Evolutionary conservation across 164 flowering plant genomes (phyloP).

Genomic region (Tinospora cordifolia): DNA sequence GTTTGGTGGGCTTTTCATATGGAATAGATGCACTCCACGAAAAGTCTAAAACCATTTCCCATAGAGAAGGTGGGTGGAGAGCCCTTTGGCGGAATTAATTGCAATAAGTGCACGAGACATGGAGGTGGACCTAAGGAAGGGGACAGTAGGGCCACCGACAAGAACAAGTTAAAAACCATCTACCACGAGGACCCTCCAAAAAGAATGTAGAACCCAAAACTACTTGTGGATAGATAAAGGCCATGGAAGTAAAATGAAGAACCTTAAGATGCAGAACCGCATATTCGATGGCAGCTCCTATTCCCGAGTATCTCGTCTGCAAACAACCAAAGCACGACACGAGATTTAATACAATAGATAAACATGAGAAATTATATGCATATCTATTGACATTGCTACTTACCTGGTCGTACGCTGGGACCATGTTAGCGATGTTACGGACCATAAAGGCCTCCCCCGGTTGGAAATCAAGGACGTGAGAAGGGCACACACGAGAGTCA

Average conservation of each 20-base stretch:
- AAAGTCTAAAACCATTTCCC: no score
- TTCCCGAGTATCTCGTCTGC: conserved; percentile 48
- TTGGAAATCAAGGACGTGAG: conserved; percentile 63
- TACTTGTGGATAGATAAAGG: not conserved
- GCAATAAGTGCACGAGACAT: not conserved
- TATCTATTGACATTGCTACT: not conserved
- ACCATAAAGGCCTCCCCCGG: conserved; percentile 90
- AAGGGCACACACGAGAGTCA: conserved; percentile 87
- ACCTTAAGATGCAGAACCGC: conserved; percentile 62
- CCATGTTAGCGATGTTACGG: conserved; percentile 88
- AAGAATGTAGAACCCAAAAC: not conserved
- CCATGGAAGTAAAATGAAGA: not conserved
- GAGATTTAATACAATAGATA: not conserved
- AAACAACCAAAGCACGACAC: not conserved
- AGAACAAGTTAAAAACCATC: not conserved
- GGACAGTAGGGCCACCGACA: not conserved
- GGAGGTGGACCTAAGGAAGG: no score
- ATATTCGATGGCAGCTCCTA: conserved; percentile 66
- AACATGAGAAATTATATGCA: not conserved
- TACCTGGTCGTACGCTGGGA: conserved; percentile 72
- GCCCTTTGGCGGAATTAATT: not conserved
- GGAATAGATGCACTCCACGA: no score
- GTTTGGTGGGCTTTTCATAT: no score
- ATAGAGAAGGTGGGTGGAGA: not conserved
- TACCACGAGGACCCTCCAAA: not conserved